Evolutionary conservation across 768 basidiomycete genomes (phyloP).

Genomic region (Lentinula detonsa): DNA sequence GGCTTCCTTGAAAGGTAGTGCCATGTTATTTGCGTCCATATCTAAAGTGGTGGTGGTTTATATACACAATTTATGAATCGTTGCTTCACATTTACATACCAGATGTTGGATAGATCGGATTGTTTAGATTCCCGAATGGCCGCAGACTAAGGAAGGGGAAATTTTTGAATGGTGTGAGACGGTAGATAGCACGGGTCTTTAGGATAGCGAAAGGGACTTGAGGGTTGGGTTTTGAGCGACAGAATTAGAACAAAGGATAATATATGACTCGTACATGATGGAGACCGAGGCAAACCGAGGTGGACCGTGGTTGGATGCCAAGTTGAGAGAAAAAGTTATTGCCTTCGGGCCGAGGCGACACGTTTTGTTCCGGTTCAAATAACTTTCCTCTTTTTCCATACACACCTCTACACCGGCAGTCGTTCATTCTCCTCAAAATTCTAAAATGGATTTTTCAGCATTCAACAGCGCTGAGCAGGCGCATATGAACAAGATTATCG

Average conservation of each 20-base stretch:
- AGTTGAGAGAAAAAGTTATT: background rate
- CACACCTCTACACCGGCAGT: conserved; percentile 1
- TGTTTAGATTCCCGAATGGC: background rate
- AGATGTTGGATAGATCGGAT: background rate
- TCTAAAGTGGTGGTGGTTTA: conserved; percentile 19
- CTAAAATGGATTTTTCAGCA: conserved; percentile 82
- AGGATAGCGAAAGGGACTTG: background rate
- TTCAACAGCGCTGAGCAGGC: conserved; percentile 91
- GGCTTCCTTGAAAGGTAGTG: conserved; percentile 75
- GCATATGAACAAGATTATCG: conserved; percentile 92
- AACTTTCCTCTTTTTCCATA: conserved; percentile 6
- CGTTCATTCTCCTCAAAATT: background rate
- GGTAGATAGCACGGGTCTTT: background rate
- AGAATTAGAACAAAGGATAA: background rate
- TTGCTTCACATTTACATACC: background rate
- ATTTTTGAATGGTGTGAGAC: background rate
- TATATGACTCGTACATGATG: background rate
- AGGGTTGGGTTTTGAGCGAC: background rate
- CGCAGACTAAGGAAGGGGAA: background rate
- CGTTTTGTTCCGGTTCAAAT: background rate
- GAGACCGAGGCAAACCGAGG: background rate
- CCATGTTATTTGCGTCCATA: conserved; percentile 44
- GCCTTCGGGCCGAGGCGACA: background rate
- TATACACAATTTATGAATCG: background rate
- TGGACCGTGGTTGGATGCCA: background rate